phyloP scores from a whole-genome alignment of 2,329 filamentous ascomycete species.

The Aspergillus carbonarius region DNA sequence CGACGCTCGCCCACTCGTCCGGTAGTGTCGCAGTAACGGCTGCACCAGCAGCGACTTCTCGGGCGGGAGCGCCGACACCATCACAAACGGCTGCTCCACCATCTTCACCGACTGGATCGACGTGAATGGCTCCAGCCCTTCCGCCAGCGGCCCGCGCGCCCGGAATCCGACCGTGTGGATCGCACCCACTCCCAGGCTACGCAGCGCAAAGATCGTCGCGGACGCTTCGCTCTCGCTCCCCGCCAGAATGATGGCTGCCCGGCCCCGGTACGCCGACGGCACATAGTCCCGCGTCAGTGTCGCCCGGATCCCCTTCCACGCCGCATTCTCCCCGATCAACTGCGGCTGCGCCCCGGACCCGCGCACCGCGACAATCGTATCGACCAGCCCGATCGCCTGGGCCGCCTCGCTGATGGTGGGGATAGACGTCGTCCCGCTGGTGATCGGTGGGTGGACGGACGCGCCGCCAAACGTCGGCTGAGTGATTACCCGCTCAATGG shows the following conservation, averaged over 20 bases:
- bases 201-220: slow-evolving; percentile 74
- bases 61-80: slow-evolving; percentile 74
- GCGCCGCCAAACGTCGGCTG: slow-evolving; percentile 78
- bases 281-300: slow-evolving; percentile 79
- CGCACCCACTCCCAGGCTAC: slow-evolving; percentile 71
- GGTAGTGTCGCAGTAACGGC: slow-evolving; percentile 72
- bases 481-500: slow-evolving; percentile 69
- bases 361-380: slow-evolving; percentile 70
- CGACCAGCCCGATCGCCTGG: slow-evolving; percentile 73
- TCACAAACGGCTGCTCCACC: slow-evolving; percentile 75
- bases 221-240: slow-evolving; percentile 73
- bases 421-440: slow-evolving; percentile 59
- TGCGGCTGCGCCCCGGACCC: slow-evolving; percentile 32
- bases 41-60: slow-evolving; percentile 78
- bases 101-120: slow-evolving; percentile 77
- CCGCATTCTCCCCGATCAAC: slow-evolving; percentile 76
- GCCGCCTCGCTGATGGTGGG: slow-evolving; percentile 72
- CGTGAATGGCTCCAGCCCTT: slow-evolving; percentile 63
- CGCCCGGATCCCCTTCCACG: slow-evolving; percentile 81
- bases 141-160: slow-evolving; percentile 57
- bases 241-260: slow-evolving; percentile 73
- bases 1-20: slow-evolving; percentile 43
- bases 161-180: slow-evolving; percentile 84
- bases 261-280: slow-evolving; percentile 74
- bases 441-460: slow-evolving; percentile 72